Base-by-base conservation (phyloP, 2,329 filamentous ascomycete genomes). In the Gnomoniopsis smithogilvyi region DNA sequence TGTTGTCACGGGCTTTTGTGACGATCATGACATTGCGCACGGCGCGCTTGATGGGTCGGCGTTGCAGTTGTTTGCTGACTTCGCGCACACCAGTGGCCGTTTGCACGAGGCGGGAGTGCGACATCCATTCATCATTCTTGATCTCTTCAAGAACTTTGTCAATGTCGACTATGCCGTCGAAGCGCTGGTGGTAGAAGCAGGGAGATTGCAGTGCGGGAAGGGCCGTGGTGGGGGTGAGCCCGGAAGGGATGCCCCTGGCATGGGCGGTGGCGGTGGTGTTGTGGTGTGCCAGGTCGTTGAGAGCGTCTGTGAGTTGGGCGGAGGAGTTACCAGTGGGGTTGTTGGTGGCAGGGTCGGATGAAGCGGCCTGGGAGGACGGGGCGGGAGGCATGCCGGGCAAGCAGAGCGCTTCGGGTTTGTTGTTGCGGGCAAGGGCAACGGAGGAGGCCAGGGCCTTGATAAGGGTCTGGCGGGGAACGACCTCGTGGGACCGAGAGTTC, bases 21-120 rank as follows among this genome's bases (percentile, higher is more conserved):
- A 99, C 91, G 68, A 99, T 96, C 95, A 99, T 98, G 69, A 99
- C 85, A 72, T 92, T 97, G 69, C 86, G 87, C 50, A 99, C 93
- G 12, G 93, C 93, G 65, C 93, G 88, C 75, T 91, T 95, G 74
- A 98, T 92, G 22, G 95, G 94, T 45, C 92, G 86, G 58, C 94
- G 87, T 76, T 96, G 94, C 60, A 99, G 81, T 76, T 98, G 95
- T 74, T 96, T 94, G 17, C 92, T 96, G 14, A 99, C 93, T 75
- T 99, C 95, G 55, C 95, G 87, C 21, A 99, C 95, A 50, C 92
- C 91, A 0, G 92, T 96, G 53, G 95, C 95, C 0, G 95, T 99
- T 78, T 97, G 94, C 69, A 97, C 91, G 46, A 99, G 84, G 56
- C 93, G 87, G 11, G 92, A 96, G 75, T 98, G 95, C 36, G 92